Percentiles rank a stretch among this genome's conserved stretches.
phyloP scores from a whole-genome alignment of 2,329 filamentous ascomycete genomes.

The Xylaria sp. region DNA sequence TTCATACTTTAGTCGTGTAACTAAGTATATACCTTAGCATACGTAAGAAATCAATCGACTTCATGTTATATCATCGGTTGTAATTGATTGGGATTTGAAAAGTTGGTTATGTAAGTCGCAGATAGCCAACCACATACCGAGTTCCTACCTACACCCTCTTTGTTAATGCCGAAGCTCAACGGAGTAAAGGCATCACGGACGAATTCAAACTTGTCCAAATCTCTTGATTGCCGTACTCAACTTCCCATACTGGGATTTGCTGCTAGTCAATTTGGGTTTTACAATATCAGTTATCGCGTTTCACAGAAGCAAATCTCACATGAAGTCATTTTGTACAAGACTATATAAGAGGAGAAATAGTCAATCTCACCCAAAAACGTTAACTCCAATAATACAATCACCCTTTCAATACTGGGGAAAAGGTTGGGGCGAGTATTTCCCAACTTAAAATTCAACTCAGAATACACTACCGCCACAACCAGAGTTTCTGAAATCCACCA shows the following conservation, averaged over 20 bases:
- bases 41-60: no score
- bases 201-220: background rate
- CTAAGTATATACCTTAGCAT: no score
- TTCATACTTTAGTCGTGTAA: no score
- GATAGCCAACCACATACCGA: background rate
- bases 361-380: background rate
- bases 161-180: constrained; percentile 14
- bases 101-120: constrained; percentile 11
- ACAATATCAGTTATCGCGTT: background rate
- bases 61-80: background rate
- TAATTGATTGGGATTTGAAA: constrained; percentile 2
- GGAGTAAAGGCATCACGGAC: background rate
- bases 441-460: background rate
- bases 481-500: constrained; percentile 5
- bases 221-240: no score
- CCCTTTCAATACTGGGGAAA: background rate
- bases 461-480: background rate
- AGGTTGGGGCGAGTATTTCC: background rate
- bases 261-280: background rate
- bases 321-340: background rate
- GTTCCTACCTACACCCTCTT: background rate
- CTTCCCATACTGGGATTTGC: no score
- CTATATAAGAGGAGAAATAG: background rate
- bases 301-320: background rate
- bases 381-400: background rate